Conservation (phyloP, 1,284 basidiomycete species). For the Volvariella volvacea region DNA sequence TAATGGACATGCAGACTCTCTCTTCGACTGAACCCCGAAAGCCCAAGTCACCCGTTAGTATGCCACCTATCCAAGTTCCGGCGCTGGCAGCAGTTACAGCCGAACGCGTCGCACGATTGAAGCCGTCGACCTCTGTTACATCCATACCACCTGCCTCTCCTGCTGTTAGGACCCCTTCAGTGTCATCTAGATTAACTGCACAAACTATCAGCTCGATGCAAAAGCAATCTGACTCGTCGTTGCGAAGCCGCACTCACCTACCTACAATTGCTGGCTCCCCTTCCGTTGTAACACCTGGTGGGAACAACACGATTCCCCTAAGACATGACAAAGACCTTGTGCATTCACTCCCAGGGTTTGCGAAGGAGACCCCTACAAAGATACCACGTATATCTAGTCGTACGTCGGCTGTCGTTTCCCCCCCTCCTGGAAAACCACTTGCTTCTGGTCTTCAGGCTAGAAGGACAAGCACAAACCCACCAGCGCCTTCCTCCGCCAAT, state of each 20-base stretch:
- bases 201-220: slow-evolving; percentile 77
- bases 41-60: slow-evolving; percentile 51
- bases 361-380: slow-evolving; percentile 86
- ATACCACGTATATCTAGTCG: slow-evolving; percentile 88
- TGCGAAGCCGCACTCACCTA: slow-evolving; percentile 67
- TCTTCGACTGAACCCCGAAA: slow-evolving; percentile 80
- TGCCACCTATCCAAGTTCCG: slow-evolving; percentile 86
- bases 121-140: slow-evolving; percentile 42
- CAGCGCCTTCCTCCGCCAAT: slow-evolving; percentile 50
- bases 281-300: slow-evolving; percentile 64
- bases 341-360: slow-evolving; percentile 43
- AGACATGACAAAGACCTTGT: slow-evolving; percentile 52
- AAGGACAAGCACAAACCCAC: slow-evolving; percentile 51
- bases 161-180: slow-evolving; percentile 34
- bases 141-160: slow-evolving; percentile 38
- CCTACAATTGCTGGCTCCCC: slow-evolving; percentile 90
- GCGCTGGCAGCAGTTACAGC: slow-evolving; percentile 75
- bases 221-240: slow-evolving; percentile 73
- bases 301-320: slow-evolving; percentile 36
- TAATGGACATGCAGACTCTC: slow-evolving; percentile 51
- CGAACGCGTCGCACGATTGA: slow-evolving; percentile 73
- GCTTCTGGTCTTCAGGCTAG: slow-evolving; percentile 43
- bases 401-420: slow-evolving; percentile 62
- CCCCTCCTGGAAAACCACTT: slow-evolving; percentile 45
- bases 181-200: slow-evolving; percentile 58